These are phyloP conservation scores for Carallia brachiata DNA, from an alignment of 345 rosid species.

Conservation along the genomic window DNA sequence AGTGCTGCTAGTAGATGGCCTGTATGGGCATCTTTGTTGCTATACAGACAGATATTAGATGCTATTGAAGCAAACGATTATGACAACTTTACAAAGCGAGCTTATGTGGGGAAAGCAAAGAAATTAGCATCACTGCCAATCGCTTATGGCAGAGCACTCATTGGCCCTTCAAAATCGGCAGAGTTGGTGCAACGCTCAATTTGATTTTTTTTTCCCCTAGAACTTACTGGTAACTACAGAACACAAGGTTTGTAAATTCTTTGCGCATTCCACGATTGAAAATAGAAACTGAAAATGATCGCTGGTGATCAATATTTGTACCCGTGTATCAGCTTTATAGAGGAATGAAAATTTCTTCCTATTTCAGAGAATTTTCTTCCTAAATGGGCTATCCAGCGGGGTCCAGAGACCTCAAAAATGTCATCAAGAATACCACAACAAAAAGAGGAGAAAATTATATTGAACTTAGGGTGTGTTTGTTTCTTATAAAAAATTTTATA, in stretches of 20 bases:
- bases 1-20: slow-evolving; percentile 51
- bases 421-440: too few species aligned
- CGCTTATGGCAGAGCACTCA: slow-evolving; percentile 45
- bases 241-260: background rate
- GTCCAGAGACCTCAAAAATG: too few species aligned
- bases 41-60: slow-evolving; percentile 47
- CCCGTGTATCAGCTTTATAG: too few species aligned
- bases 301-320: background rate
- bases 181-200: background rate
- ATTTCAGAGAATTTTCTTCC: too few species aligned
- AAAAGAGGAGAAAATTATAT: too few species aligned
- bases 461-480: too few species aligned
- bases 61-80: slow-evolving; percentile 53
- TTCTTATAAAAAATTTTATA: too few species aligned
- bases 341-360: too few species aligned
- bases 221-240: background rate
- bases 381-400: too few species aligned
- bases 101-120: slow-evolving; percentile 49
- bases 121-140: slow-evolving; percentile 36
- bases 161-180: slow-evolving; percentile 23
- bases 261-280: background rate
- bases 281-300: background rate
- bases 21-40: slow-evolving; percentile 48
- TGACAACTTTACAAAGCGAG: slow-evolving; percentile 45
- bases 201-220: background rate